Conservation (phyloP, 116 monocot genomes). For the Cymodocea nodosa region DNA sequence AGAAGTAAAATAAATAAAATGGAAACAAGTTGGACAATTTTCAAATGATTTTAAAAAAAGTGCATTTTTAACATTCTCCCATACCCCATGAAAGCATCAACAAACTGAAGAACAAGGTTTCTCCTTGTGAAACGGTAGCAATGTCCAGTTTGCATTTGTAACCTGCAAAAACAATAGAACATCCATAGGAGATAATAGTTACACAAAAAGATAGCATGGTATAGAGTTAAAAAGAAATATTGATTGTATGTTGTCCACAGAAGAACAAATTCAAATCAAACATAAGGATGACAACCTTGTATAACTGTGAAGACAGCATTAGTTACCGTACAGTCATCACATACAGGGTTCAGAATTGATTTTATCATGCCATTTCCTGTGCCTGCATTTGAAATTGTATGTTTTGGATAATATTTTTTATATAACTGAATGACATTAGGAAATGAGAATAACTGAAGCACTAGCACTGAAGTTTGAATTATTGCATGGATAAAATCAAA, state of each 20-base stretch:
- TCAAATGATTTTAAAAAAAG: neutral
- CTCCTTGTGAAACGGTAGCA: slow-evolving; percentile 59
- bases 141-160: slow-evolving; percentile 49
- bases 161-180: slow-evolving; percentile 5
- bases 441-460: neutral
- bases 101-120: slow-evolving; percentile 63
- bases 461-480: too few relatives aligned
- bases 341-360: slow-evolving; percentile 57
- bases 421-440: neutral
- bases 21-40: too few relatives aligned
- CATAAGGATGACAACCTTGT: slow-evolving; percentile 35
- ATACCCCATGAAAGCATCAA: slow-evolving; percentile 66
- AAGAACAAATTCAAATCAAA: neutral
- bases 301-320: slow-evolving; percentile 67
- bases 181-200: neutral
- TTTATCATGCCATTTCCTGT: slow-evolving; percentile 92
- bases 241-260: too few relatives aligned
- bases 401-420: neutral
- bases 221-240: neutral
- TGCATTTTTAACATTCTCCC: neutral
- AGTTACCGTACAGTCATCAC: slow-evolving; percentile 38
- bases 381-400: slow-evolving; percentile 24
- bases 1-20: too few relatives aligned
- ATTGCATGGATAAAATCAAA: too few relatives aligned
- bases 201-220: neutral